A percentile compares a stretch with the other conserved stretches of the same genome.
Evolutionary conservation across 202 grass and related monocot genomes (phyloP).

Genomic region (Eragrostis tef): DNA sequence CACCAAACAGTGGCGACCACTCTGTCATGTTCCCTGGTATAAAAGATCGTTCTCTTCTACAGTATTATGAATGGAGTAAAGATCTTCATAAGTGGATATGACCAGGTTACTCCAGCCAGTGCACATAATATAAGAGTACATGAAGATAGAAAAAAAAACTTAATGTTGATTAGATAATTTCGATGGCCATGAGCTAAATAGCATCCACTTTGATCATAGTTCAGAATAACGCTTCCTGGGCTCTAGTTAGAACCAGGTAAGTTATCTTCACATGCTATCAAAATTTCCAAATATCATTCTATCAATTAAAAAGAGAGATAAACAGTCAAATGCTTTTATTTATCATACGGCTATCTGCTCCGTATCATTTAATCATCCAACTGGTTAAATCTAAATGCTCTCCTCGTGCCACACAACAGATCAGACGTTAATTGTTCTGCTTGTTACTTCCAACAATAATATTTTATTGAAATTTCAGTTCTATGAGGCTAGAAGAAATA

Average conservation of each 20-base stretch:
- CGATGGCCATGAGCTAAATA: slow-evolving; percentile 6
- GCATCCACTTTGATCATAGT: background rate
- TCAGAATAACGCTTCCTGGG: background rate
- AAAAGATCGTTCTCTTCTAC: background rate
- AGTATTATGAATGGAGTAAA: slow-evolving; percentile 3
- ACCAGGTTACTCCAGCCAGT: background rate
- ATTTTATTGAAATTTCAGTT: background rate
- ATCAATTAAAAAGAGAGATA: background rate
- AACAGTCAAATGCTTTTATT: background rate
- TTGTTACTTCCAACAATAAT: background rate
- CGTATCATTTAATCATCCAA: background rate
- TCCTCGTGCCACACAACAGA: background rate
- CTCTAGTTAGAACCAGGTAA: background rate
- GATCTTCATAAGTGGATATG: background rate
- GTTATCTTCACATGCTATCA: background rate
- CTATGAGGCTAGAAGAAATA: slow-evolving; percentile 19
- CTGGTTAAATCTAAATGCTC: background rate
- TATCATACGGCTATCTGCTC: background rate
- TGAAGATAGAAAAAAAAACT: background rate
- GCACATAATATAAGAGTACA: background rate
- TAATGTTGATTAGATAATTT: background rate
- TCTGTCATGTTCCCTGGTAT: background rate
- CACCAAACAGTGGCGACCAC: background rate
- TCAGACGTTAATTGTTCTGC: background rate
- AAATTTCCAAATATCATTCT: background rate